These are phyloP conservation scores for Sporothrix inflata DNA, from an alignment of 2,329 filamentous ascomycete genomes.

Conservation along the genomic window DNA sequence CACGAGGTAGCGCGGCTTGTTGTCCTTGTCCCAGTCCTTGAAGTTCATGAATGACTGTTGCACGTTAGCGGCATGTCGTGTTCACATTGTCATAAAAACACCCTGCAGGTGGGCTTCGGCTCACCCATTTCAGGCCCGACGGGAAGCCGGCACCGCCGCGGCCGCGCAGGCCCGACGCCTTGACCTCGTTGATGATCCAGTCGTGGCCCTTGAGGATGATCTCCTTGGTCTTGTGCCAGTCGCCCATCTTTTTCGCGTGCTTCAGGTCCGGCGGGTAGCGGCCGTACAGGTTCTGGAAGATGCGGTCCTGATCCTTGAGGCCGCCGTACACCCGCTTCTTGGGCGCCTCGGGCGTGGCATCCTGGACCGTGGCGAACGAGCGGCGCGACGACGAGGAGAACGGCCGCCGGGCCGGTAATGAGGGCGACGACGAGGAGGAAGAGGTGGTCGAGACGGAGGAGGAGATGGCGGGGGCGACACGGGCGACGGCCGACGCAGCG, in stretches of 20 bases:
- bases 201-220: slow-evolving; percentile 96
- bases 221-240: slow-evolving; percentile 99
- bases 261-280: slow-evolving; percentile 90
- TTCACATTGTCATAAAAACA: too few species aligned
- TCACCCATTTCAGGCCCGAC: slow-evolving; percentile 97
- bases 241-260: slow-evolving; percentile 95
- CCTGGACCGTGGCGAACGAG: slow-evolving; percentile 79
- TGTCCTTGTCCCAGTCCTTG: slow-evolving; percentile 99
- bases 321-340: slow-evolving; percentile 79
- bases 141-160: slow-evolving; percentile 98
- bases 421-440: slow-evolving; percentile 17
- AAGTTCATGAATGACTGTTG: slow-evolving; percentile 97
- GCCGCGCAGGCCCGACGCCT: slow-evolving; percentile 91
- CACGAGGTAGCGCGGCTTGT: slow-evolving; percentile 91
- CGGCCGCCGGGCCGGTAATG: slow-evolving; percentile 18
- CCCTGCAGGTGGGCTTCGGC: slow-evolving; percentile 41
- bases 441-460: slow-evolving; percentile 11
- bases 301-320: slow-evolving; percentile 93
- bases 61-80: too few species aligned
- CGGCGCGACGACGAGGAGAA: slow-evolving; percentile 42
- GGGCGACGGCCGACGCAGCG: slow-evolving; percentile 47
- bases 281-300: slow-evolving; percentile 98
- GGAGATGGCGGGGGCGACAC: slow-evolving; percentile 39
- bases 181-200: slow-evolving; percentile 98
- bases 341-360: slow-evolving; percentile 58